Percentiles rank a stretch among this genome's conserved stretches.
phyloP scores from a whole-genome alignment of 2,329 filamentous ascomycete species.

The Monilinia vaccinii-corymbosi region DNA sequence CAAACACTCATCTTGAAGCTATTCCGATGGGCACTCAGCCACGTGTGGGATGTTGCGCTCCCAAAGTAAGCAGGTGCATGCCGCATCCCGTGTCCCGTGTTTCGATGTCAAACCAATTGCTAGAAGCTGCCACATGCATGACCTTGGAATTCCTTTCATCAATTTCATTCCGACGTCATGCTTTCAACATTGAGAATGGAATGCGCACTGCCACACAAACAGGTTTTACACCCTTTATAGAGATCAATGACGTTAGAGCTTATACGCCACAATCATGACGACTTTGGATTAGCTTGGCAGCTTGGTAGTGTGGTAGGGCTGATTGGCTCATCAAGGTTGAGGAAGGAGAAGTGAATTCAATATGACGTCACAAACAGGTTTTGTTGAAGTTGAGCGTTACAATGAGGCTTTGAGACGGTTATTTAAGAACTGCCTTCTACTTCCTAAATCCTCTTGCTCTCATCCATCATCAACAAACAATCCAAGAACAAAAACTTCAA shows the following conservation, averaged over 20 bases:
- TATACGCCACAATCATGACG: constrained; percentile 1
- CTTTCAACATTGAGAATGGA: background rate
- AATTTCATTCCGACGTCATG: background rate
- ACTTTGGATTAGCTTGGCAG: background rate
- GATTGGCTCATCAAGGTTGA: too few species aligned
- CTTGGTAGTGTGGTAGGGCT: too few species aligned
- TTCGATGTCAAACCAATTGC: background rate
- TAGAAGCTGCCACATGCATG: background rate
- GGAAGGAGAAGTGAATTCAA: background rate
- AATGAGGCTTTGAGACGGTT: background rate
- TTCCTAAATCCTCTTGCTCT: background rate
- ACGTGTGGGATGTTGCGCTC: background rate
- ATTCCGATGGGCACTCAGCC: background rate
- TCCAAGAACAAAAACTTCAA: background rate
- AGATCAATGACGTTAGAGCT: background rate
- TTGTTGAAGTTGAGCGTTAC: too few species aligned
- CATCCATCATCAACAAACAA: background rate
- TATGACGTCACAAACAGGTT: constrained; percentile 5
- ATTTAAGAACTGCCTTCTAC: background rate
- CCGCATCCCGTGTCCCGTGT: background rate
- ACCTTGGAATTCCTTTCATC: background rate
- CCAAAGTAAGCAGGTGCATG: too few species aligned
- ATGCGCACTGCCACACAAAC: background rate
- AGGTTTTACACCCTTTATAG: too few species aligned
- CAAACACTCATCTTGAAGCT: background rate